Evolutionary conservation across 1,139 yeast genomes (phyloP), one percentile per base, ranked within the genome.

Genomic region (Geotrichum fermentans): DNA sequence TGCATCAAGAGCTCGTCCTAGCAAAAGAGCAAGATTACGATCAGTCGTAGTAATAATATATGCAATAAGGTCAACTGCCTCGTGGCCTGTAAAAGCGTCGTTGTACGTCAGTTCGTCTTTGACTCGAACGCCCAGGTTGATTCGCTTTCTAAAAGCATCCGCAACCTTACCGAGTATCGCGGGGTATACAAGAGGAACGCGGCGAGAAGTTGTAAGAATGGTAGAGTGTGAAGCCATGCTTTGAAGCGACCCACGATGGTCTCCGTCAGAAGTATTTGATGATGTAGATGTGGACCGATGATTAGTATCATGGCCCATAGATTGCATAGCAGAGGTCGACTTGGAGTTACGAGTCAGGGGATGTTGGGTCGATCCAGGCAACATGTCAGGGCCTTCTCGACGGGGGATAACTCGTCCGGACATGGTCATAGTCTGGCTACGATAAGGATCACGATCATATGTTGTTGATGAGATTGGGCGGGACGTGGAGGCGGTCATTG

Each of bases 91-190:
- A 63, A 94, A 94, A 0, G 97, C 84, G 62, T 90, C 95, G 63
- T 94, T 87, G 68, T 90, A 90, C 55, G 92, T 87, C 59, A 92
- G 76, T n/a, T 96, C 97, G 68, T 90, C 94, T 62, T 92, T 92
- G 61, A 85, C 83, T 58, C 87, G 81, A 54, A 89, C 89, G 2
- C 92, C 84, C 26, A 87, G 66, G 24, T 78, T 77, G 38, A 89
- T 77, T 26, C 82, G 72, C 56, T 84, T 88, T 56, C 82, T 78
- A 65, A 92, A 89, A 18, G 80, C 78, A 24, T 76, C 77, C 0
- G 97, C 95, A 11, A 94, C 97, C 51, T 81, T 76, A 1, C 97
- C 88, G 22, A 92, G 71, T 61, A 88, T 61, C 1, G 97, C 97
- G 0, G 97, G 97, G 64, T 92, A 89, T 2, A 89, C 89, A 20